A percentile compares a stretch with the other conserved stretches of the same genome.
These are phyloP conservation scores for Suillus paluster DNA, from an alignment of 768 basidiomycete genomes.

Conservation along the genomic window DNA sequence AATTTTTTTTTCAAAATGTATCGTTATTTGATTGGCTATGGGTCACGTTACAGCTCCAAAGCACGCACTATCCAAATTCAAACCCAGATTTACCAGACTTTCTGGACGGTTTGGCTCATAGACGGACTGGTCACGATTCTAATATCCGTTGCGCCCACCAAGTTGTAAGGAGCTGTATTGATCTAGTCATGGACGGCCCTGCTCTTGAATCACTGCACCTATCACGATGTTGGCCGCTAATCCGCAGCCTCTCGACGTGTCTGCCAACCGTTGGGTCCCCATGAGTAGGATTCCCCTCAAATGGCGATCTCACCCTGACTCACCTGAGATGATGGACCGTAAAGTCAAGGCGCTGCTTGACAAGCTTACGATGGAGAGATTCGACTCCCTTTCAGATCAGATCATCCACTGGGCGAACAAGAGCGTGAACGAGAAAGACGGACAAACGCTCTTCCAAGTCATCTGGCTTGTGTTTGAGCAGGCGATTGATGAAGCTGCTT, in stretches of 20 bases:
- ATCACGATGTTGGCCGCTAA: too few relatives aligned
- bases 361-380: constrained; percentile 96
- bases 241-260: constrained; percentile 73
- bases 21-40: too few relatives aligned
- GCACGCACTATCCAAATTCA: too few relatives aligned
- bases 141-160: too few relatives aligned
- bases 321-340: constrained; percentile 60
- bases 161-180: too few relatives aligned
- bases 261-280: constrained; percentile 84
- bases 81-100: too few relatives aligned
- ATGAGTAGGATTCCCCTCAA: too few relatives aligned
- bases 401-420: constrained; percentile 96
- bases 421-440: constrained; percentile 90
- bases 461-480: constrained; percentile 97
- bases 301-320: constrained; percentile 62
- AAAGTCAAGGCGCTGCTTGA: constrained; percentile 61
- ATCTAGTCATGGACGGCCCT: too few relatives aligned
- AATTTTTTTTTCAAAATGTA: too few relatives aligned
- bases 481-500: constrained; percentile 93
- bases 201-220: constrained; percentile 33
- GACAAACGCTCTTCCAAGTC: constrained; percentile 92
- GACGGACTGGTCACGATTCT: too few relatives aligned
- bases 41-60: too few relatives aligned
- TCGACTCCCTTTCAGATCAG: constrained; percentile 94
- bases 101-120: too few relatives aligned